Percentiles rank a stretch among this genome's conserved stretches.
phyloP scores from a whole-genome alignment of 305 asterid species.

The Plantago lanceolata region DNA sequence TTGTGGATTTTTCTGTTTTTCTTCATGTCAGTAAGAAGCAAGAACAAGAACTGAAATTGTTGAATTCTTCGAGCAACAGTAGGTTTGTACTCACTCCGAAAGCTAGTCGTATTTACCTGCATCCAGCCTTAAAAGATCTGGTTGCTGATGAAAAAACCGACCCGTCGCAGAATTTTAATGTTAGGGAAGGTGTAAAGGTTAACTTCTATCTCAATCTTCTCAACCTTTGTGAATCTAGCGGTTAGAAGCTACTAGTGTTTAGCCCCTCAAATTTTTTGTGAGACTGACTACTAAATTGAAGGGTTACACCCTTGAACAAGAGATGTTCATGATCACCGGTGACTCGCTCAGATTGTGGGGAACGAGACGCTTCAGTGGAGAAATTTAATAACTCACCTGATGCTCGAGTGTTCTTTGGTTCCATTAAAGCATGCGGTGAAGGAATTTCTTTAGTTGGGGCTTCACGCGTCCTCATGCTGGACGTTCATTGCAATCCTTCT shows the following conservation, averaged over 20 bases:
- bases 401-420: conserved; percentile 92
- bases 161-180: conserved; percentile 48
- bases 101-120: conserved; percentile 87
- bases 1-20: conserved; percentile 73
- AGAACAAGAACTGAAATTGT: conserved; percentile 43
- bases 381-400: conserved; percentile 61
- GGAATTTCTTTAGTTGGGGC: conserved; percentile 97
- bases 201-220: conserved; percentile 82
- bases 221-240: conserved; percentile 70
- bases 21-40: conserved; percentile 61
- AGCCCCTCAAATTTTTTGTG: conserved; percentile 90
- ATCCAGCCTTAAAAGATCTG: conserved; percentile 78
- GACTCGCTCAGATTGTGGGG: conserved; percentile 70
- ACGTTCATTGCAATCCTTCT: conserved; percentile 84
- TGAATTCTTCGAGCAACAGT: conserved; percentile 44
- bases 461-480: conserved; percentile 75
- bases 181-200: conserved; percentile 73
- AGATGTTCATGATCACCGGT: conserved; percentile 92
- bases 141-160: conserved; percentile 69
- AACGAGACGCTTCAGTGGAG: conserved; percentile 67
- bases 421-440: conserved; percentile 96
- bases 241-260: conserved; percentile 78
- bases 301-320: conserved; percentile 63
- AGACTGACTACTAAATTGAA: conserved; percentile 57
- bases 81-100: conserved; percentile 56